Evolutionary conservation across 257 asterid genomes (phyloP), one percentile per base, ranked within the genome.

Genomic region (Salvia miltiorrhiza): DNA sequence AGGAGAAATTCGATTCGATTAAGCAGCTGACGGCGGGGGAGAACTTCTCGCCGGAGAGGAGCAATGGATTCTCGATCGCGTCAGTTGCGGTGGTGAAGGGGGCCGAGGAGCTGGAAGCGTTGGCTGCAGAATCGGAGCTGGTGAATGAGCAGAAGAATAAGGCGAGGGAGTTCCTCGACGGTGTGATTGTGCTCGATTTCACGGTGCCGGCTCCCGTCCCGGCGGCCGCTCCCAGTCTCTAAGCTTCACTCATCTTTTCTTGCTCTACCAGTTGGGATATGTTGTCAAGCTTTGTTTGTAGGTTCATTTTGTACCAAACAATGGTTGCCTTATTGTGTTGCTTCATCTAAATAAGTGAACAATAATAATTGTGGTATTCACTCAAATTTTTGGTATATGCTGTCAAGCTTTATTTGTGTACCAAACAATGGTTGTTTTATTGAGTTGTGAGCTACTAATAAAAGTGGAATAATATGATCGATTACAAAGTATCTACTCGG

Each of bases 11-110:
- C 21, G 26, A 73, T 5, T 32, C 71, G 49, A 79, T 88, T 57
- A 81, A 85, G 77, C 89, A 87, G 75, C 9, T 88, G 77, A 93
- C 84, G 3, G 84, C 69, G 1, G 97, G 98, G 69, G 95, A 90
- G 75, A 90, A 90, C 68, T 87, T 93, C 68, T 90, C 96, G 10
- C 90, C 90, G 5, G 94, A 32, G 20, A 87, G 97, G 71, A 93
- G 89, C 0, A 90, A 93, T 81, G 98, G 97, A 0, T 90, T 68
- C 68, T 84, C 95, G 53, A 85, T 93, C 48, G 85, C 85, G 45
- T 93, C 96, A 7, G 82, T 93, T 14, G 94, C 89, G 12, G 86
- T 87, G 56, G 84, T 88, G 44, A 78, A 79, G 40, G 90, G 95
- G n/a, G 1, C 39, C 52, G 64, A 64, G 12, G 92, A 85, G 57